Percentiles rank a stretch among this genome's conserved stretches.
phyloP scores from a whole-genome alignment of 495 filamentous ascomycete genomes.

The Lindgomyces ingoldianus region DNA sequence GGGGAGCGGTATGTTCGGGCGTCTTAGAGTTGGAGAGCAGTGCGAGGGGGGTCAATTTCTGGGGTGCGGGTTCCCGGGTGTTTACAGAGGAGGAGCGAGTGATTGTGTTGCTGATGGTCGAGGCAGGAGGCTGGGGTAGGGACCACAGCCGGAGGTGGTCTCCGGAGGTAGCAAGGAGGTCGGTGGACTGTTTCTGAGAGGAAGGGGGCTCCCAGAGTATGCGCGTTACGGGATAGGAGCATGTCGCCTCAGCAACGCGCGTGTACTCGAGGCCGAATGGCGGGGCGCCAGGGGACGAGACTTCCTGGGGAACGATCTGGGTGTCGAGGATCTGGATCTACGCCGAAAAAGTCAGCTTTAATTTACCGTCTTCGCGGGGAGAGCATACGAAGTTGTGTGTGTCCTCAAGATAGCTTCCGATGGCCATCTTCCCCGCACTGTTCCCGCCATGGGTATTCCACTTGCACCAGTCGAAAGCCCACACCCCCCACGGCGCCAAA shows the following conservation, averaged over 20 bases:
- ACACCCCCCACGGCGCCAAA: constrained; percentile 90
- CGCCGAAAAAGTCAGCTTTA: constrained; percentile 9
- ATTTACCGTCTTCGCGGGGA: neutral
- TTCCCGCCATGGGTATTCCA: constrained; percentile 78
- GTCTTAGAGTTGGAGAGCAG: constrained; percentile 97
- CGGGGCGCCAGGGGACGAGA: constrained; percentile 65
- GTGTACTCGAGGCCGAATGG: constrained; percentile 84
- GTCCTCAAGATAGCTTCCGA: constrained; percentile 96
- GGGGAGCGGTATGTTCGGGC: constrained; percentile 92
- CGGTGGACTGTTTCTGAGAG: constrained; percentile 94
- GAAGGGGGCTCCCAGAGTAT: constrained; percentile 97
- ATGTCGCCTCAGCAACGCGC: constrained; percentile 94
- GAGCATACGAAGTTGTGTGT: constrained; percentile 88
- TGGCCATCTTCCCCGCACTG: constrained; percentile 78
- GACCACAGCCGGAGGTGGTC: constrained; percentile 97
- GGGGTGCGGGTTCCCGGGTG: constrained; percentile 61
- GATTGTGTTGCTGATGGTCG: constrained; percentile 69
- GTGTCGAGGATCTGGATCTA: constrained; percentile 98
- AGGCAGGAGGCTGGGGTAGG: constrained; percentile 62
- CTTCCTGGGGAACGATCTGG: constrained; percentile 72
- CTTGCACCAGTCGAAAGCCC: constrained; percentile 99
- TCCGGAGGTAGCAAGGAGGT: constrained; percentile 92
- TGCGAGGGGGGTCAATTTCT: constrained; percentile 91
- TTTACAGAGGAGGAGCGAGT: constrained; percentile 63
- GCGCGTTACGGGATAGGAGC: constrained; percentile 95